A percentile compares a stretch with the other conserved stretches of the same genome.
phyloP scores from a whole-genome alignment of 1,284 basidiomycete species.

The Mycena citricolor region DNA sequence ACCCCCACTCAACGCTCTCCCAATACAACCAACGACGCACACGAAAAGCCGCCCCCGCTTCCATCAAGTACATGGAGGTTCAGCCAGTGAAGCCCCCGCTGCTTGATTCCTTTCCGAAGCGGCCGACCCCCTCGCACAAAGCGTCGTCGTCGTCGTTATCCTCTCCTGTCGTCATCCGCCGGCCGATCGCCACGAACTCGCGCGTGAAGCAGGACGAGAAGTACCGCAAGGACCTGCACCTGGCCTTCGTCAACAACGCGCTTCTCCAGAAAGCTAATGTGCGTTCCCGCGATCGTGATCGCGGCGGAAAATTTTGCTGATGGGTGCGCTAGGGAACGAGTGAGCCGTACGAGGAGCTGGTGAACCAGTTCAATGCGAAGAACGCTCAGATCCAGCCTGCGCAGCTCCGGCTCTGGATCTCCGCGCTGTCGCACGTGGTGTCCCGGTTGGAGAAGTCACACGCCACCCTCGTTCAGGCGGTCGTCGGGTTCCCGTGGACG shows the following conservation, averaged over 20 bases:
- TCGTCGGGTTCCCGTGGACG: conserved; percentile 90
- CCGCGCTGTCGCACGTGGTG: conserved; percentile 76
- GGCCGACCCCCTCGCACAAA: conserved; percentile 35
- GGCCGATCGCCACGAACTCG: conserved; percentile 75
- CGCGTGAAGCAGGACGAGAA: conserved; percentile 75
- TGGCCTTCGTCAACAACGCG: conserved; percentile 82
- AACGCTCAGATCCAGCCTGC: conserved; percentile 43
- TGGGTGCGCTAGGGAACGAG: conserved; percentile 52
- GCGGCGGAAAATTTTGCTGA: conserved; percentile 16
- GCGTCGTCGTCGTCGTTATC: conserved; percentile 27
- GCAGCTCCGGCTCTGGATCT: conserved; percentile 71
- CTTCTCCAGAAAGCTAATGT: conserved; percentile 74
- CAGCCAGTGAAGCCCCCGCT: conserved; percentile 37
- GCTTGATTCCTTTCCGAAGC: conserved; percentile 44
- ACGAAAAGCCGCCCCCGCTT: conserved; percentile 62
- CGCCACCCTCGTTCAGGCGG: conserved; percentile 82
- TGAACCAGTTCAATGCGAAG: conserved; percentile 68
- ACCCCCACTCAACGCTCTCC: conserved; percentile 69
- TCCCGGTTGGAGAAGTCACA: conserved; percentile 82
- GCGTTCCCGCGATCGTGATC: conserved; percentile 18
- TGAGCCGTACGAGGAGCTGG: conserved; percentile 69
- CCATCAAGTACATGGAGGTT: conserved; percentile 44
- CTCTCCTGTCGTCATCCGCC: conserved; percentile 39
- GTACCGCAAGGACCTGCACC: conserved; percentile 79
- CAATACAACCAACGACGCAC: conserved; percentile 66